Evolutionary conservation across 2,329 filamentous ascomycete species (phyloP), one percentile per base, ranked within the genome.

Genomic region (Pyricularia sp.): DNA sequence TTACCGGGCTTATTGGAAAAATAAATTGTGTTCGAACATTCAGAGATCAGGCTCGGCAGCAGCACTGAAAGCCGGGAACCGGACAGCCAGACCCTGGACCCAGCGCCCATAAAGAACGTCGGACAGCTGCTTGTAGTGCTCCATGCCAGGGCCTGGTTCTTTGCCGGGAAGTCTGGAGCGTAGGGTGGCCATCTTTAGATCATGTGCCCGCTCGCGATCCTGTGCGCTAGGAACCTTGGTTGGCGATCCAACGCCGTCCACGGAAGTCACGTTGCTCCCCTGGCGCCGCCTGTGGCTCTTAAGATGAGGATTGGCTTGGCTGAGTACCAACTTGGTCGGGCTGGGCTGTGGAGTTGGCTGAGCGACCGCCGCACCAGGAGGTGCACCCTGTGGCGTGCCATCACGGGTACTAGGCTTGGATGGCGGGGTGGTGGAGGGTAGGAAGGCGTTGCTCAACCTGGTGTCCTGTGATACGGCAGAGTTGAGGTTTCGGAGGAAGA

Each of bases 91-190:
- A 1, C 91, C 92, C 66, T 96, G 90, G 2, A 88, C 86, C 94
- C 94, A 99, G 59, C 93, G 85, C 19, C 88, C 86, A 76, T 97
- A 97, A 24, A 99, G 83, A 24, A 96, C 90, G 74, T 97, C 92
- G 1, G 90, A 91, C 49, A 97, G 81, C 73, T 96, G 86, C 72
- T 91, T 91, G 69, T 89, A 90, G 76, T 97, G 93, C 75, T 97
- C 93, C 90, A 97, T 93, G 2, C 92, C 93, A 1, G 86, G 83
- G 61, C 77, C 76, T 1, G 82, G 72, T 64, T 82, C 78, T 53
- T 60, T 64, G 16, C 81, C 79, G 1, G 83, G 84, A 64, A 82
- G 84, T 69, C 80, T 83, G 19, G 79, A 75, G 69, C 83, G 79
- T 10, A 84, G 68, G 2, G 76, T 74, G 28, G 77, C 73, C 70